Evolutionary conservation across 1,284 basidiomycete genomes (phyloP).

Genomic region (Austropuccinia psidii): DNA sequence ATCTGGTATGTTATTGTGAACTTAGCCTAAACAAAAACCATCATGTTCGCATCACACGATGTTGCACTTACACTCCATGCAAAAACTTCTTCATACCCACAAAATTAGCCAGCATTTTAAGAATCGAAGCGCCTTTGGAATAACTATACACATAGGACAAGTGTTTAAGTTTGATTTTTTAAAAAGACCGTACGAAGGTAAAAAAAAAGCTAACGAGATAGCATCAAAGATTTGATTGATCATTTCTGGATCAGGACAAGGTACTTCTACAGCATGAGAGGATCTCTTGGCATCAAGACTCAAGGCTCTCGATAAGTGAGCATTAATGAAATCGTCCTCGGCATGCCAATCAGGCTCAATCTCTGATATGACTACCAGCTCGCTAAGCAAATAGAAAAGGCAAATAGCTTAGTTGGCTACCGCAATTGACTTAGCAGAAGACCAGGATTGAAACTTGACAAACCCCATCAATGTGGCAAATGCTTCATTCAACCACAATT

Average conservation of each 20-base stretch:
- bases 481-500: conserved; percentile 57
- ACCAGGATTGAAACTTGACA: no score
- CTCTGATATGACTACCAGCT: conserved; percentile 39
- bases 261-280: conserved; percentile 91
- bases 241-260: conserved; percentile 75
- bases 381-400: neutral
- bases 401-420: neutral
- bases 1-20: conserved; percentile 44
- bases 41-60: neutral
- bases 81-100: conserved; percentile 71
- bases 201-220: conserved; percentile 50
- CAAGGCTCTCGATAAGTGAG: conserved; percentile 58
- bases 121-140: conserved; percentile 54
- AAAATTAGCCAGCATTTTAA: conserved; percentile 82
- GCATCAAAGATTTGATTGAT: conserved; percentile 81
- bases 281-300: conserved; percentile 79
- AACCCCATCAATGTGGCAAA: conserved; percentile 78
- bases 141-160: conserved; percentile 35
- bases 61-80: conserved; percentile 46
- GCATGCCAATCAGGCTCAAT: conserved; percentile 54
- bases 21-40: neutral
- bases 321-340: conserved; percentile 53
- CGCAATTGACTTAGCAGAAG: neutral
- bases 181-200: no score
- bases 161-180: conserved; percentile 44